phyloP scores from a whole-genome alignment of 768 basidiomycete species.

The Russula brevipes region DNA sequence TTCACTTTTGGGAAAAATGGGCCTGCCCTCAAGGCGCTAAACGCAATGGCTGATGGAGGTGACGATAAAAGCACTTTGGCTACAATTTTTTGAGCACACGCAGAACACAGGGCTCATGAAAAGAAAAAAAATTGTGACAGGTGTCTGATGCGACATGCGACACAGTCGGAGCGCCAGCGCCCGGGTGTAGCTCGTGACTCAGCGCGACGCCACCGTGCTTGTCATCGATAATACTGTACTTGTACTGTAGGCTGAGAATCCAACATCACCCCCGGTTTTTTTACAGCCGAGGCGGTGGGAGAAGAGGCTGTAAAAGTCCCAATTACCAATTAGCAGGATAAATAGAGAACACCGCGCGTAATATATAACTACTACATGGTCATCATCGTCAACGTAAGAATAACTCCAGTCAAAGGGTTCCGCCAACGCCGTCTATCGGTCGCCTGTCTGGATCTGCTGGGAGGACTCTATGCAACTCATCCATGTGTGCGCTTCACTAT shows the following conservation, averaged over 20 bases:
- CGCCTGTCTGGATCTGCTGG: conserved; percentile 3
- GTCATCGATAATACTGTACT: not conserved
- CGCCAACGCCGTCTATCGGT: not conserved
- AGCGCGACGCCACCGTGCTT: not conserved
- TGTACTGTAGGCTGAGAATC: not conserved
- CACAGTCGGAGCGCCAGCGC: not conserved
- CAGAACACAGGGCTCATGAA: not conserved
- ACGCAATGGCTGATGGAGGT: conserved; percentile 24
- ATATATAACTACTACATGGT: conserved; percentile 12
- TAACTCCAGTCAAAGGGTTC: not conserved
- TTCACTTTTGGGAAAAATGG: conserved; percentile 91
- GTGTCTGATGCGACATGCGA: conserved; percentile 2
- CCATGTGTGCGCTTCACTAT: conserved; percentile 5
- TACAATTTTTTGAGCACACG: conserved; percentile 33
- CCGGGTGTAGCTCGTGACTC: not conserved
- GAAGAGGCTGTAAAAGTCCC: not conserved
- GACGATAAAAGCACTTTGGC: conserved; percentile 33
- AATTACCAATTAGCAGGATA: not conserved
- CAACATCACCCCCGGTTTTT: too few relatives aligned
- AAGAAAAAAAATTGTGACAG: not conserved
- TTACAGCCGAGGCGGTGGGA: too few relatives aligned
- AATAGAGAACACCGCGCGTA: conserved; percentile 3
- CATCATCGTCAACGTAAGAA: not conserved
- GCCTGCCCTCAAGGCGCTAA: conserved; percentile 47
- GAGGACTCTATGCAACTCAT: conserved; percentile 14